Conservation (phyloP, 768 basidiomycete species). For the Amylocystis lapponica region DNA sequence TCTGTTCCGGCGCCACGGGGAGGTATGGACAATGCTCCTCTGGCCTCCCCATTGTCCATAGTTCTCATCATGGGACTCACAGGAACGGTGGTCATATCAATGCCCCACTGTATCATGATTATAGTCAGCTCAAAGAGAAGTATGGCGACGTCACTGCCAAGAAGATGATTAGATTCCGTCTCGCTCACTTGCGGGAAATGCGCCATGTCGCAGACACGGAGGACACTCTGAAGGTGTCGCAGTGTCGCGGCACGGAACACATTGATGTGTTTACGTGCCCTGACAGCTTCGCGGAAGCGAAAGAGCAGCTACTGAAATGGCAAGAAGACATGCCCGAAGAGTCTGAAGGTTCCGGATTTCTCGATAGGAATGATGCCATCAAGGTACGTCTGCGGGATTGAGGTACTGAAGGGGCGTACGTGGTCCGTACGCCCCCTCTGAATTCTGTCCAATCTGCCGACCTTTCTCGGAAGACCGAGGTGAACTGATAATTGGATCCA, state of each 20-base stretch:
- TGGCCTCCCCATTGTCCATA: not conserved
- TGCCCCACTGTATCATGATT: conserved; percentile 56
- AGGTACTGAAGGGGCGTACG: no score
- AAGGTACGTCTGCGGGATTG: conserved; percentile 27
- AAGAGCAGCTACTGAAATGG: conserved; percentile 39
- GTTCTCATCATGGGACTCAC: conserved; percentile 32
- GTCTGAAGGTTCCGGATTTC: conserved; percentile 22
- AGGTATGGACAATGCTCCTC: conserved; percentile 33
- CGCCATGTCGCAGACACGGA: conserved; percentile 48
- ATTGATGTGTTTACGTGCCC: conserved; percentile 50
- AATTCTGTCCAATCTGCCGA: no score
- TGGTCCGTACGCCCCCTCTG: no score
- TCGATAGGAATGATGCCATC: conserved; percentile 29
- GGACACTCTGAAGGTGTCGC: conserved; percentile 43
- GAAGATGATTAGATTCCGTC: conserved; percentile 54
- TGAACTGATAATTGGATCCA: not conserved
- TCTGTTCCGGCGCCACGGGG: conserved; percentile 70
- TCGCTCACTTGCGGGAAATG: conserved; percentile 49
- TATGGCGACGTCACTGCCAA: conserved; percentile 43
- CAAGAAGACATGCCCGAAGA: conserved; percentile 47
- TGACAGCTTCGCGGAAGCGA: conserved; percentile 37
- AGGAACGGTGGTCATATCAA: conserved; percentile 72
- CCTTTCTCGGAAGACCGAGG: no score
- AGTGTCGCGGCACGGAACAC: conserved; percentile 52
- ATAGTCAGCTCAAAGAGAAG: conserved; percentile 37